Evolutionary conservation across 2,329 filamentous ascomycete genomes (phyloP), one percentile per base, ranked within the genome.

Genomic region (Rutstroemia sp.): DNA sequence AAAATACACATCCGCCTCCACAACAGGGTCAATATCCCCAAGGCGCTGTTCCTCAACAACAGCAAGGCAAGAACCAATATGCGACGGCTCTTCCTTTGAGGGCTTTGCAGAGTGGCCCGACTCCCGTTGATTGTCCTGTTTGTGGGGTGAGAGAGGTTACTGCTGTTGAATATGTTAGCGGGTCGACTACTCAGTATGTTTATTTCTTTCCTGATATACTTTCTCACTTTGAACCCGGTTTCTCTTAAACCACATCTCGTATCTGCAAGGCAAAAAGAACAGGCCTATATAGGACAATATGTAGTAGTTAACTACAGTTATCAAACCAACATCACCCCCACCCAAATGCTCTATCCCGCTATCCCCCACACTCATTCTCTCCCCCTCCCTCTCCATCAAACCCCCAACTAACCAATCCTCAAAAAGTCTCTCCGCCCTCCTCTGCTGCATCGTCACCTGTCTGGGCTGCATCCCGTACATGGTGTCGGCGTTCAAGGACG

Each of bases 401-500:
- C 6, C 38, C n/a, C 38, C 5, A 16, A 41, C 38, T 41, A 41
- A 41, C n/a, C 5, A 19, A 19, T 19, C 12, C n/a, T 34, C 16
- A 8, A 38, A 44, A 47, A 65, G 63, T 60, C 52, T 64, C 17
- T 51, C 57, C 16, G 63, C 64, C 14, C 9, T 61, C 4, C 52
- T 65, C 23, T 61, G 57, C 52, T 64, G 64, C 39, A 50, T 51
- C 39, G 57, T 58, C 42, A 44, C 59, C 58, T 71, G 69, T 57
- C 57, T 74, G 27, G 71, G 73, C 21, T 75, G 73, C 58, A 70
- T 75, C 37, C 73, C 73, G 0, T 75, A 75, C 54, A 23, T 73
- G 25, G 68, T 73, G 57, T 71, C 69, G 45, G 72, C 69, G 56
- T 68, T 72, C 58, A 75, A 75, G 63, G 72, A 75, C 47, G 71